Evolutionary conservation across 345 rosid species (phyloP).

Genomic region (Gossypium longicalyx): DNA sequence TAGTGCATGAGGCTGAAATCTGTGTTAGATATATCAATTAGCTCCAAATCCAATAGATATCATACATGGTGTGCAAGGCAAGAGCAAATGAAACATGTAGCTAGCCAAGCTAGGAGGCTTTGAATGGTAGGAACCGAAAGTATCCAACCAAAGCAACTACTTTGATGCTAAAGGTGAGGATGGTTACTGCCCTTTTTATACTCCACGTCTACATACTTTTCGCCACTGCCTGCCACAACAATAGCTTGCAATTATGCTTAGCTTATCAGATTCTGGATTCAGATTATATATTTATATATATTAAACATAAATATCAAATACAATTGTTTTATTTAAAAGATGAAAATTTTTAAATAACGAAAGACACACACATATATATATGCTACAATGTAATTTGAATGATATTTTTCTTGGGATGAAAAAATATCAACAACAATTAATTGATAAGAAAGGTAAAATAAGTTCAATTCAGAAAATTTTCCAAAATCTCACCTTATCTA

Average conservation of each 20-base stretch:
- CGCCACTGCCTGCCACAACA: background rate
- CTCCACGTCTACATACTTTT: background rate
- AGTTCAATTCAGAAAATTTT: no score
- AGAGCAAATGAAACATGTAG: background rate
- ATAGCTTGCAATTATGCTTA: background rate
- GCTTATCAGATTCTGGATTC: background rate
- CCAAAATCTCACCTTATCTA: no score
- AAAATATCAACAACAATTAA: no score
- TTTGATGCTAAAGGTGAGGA: background rate
- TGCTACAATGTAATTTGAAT: no score
- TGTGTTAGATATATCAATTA: background rate
- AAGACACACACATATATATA: no score
- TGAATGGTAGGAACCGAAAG: slow-evolving; percentile 6
- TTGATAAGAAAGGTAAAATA: no score
- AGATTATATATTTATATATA: no score
- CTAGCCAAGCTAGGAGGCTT: background rate
- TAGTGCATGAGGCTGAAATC: background rate
- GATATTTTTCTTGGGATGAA: no score
- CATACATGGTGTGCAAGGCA: background rate
- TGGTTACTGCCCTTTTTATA: background rate
- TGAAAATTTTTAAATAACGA: no score
- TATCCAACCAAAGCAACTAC: background rate
- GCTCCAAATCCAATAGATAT: no score
- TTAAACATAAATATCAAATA: no score
- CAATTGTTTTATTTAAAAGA: no score